Base-by-base conservation (phyloP, 2,329 filamentous ascomycete genomes). In the Sporothrix variecibatus region DNA sequence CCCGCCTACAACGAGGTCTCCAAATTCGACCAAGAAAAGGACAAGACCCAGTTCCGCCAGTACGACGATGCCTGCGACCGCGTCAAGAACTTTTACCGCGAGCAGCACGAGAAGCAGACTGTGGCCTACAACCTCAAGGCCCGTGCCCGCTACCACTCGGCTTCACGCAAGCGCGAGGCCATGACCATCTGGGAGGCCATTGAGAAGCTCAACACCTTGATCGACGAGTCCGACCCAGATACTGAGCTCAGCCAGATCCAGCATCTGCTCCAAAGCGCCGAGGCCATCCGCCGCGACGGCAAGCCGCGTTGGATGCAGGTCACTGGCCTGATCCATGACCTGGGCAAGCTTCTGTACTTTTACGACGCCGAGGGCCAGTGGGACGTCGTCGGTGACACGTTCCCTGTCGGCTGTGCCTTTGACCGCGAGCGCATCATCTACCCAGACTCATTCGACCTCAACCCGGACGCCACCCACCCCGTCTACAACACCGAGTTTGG, bases 111-210 rank as follows among this genome's bases (percentile, higher is more conserved):
- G 80, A 90, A 90, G 85, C 92, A 94, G 82, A 94, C 92, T 67
- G 90, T 94, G 0, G 90, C 93, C 11, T 97, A 95, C 87, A 97
- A 97, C 85, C 87, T 97, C 60, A 90, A 91, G 76, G 93, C 93
- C 17, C 93, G 94, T 73, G 90, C 92, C 78, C 85, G 87, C 72
- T 93, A 94, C 84, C 85, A 90, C 82, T 87, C 86, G 77, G 88
- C 90, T 75, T 88, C 88, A 1, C 89, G 92, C 23, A 80, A 79
- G 56, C 84, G 86, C 72, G 90, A 92, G 20, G 87, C 92, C 82
- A 94, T 97, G 93, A 92, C 91, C 76, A 87, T 97, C 81, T 97
- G 94, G 94, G 87, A 97, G 82, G 94, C 94, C 26, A 96, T 97
- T 84, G 93, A 97, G 88, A 95, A 94, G 83, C 91, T 97, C 80